These are phyloP conservation scores for Pythium guiyangense DNA, from an alignment of 352 stramenopile species.

Conservation along the genomic window DNA sequence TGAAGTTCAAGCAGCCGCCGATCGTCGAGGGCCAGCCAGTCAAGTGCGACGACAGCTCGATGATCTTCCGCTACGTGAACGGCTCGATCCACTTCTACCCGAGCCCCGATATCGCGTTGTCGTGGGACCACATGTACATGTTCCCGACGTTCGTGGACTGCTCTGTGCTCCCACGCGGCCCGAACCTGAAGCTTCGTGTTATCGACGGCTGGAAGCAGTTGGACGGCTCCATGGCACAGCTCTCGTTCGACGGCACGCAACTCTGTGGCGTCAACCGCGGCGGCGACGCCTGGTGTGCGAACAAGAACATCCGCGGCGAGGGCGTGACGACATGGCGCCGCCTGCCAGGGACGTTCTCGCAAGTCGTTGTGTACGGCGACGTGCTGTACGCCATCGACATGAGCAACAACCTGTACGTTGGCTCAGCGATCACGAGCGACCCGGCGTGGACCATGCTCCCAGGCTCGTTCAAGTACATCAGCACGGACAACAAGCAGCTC, in stretches of 20 bases:
- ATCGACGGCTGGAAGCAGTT: conserved; percentile 14
- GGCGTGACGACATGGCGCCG: conserved; percentile 16
- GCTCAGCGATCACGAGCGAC: background rate
- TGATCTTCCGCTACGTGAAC: conserved; percentile 13
- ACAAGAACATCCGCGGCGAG: conserved; percentile 15
- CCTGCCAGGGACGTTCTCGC: conserved; percentile 16
- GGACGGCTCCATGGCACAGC: conserved; percentile 16
- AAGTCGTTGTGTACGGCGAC: conserved; percentile 26
- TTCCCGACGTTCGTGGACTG: conserved; percentile 16
- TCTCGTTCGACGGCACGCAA: conserved; percentile 24
- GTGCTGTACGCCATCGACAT: conserved; percentile 19
- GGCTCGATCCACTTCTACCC: conserved; percentile 14
- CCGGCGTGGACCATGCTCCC: conserved; percentile 10
- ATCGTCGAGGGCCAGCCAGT: conserved; percentile 16
- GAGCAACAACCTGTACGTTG: conserved; percentile 7
- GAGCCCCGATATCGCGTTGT: conserved; percentile 10
- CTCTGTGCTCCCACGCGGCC: conserved; percentile 1
- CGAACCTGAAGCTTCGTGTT: background rate
- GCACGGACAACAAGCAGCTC: conserved; percentile 21
- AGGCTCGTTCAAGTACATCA: conserved; percentile 19
- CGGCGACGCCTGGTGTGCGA: conserved; percentile 21
- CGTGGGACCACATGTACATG: conserved; percentile 18
- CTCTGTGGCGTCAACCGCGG: conserved; percentile 22
- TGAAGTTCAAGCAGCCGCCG: conserved; percentile 13
- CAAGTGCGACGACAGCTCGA: conserved; percentile 6